phyloP scores from a whole-genome alignment of 805 yeast genomes.

The Nakazawaea peltata region DNA sequence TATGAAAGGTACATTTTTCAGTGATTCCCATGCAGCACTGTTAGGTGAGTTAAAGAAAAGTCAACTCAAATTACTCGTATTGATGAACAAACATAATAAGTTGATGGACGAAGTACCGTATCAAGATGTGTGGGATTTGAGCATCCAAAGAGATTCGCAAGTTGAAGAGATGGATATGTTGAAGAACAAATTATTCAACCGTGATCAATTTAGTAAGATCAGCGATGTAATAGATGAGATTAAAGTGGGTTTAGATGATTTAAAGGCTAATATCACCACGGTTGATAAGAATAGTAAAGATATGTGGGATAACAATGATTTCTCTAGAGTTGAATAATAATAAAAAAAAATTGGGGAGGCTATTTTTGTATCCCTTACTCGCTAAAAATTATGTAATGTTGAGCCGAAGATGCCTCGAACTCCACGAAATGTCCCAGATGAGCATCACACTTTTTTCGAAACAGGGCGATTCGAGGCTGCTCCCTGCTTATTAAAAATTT shows the following conservation, averaged over 20 bases:
- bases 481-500: too few relatives aligned
- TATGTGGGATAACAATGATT: conserved; percentile 27
- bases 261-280: conserved; percentile 40
- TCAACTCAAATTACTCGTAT: conserved; percentile 41
- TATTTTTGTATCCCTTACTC: too few relatives aligned
- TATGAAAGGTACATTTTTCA: conserved; percentile 40
- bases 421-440: too few relatives aligned
- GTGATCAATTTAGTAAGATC: conserved; percentile 44
- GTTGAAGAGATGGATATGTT: conserved; percentile 7
- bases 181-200: conserved; percentile 30
- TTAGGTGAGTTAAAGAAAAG: conserved; percentile 44
- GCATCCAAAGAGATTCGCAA: conserved; percentile 6
- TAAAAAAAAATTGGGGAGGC: too few relatives aligned
- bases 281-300: conserved; percentile 37
- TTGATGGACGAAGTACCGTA: conserved; percentile 20
- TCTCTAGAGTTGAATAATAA: background rate
- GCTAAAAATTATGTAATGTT: too few relatives aligned
- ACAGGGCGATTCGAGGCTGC: too few relatives aligned
- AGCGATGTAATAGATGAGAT: conserved; percentile 42
- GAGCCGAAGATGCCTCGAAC: too few relatives aligned
- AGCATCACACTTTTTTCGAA: too few relatives aligned
- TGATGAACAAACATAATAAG: conserved; percentile 25
- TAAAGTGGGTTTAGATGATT: conserved; percentile 37
- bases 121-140: conserved; percentile 20
- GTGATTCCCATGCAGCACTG: conserved; percentile 40